A percentile compares a stretch with the other conserved stretches of the same genome.
Conservation (phyloP, 371 early-diverging fungal genomes). For the Mucor lusitanicus region DNA sequence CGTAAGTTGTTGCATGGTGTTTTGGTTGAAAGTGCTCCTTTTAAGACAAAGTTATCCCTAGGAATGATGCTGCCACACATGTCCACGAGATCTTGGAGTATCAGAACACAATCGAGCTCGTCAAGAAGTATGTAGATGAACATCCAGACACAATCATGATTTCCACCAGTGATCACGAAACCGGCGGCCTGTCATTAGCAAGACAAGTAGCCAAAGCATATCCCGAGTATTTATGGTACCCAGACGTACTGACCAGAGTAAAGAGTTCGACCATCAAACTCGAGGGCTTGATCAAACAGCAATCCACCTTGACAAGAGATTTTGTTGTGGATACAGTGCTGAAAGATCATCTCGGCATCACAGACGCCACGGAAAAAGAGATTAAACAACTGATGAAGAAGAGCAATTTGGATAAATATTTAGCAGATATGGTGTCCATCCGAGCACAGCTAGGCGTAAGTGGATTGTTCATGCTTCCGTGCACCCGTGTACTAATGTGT, state of each 20-base stretch:
- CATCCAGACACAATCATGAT: slow-evolving; percentile 86
- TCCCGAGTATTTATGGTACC: slow-evolving; percentile 88
- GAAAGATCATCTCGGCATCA: slow-evolving; percentile 63
- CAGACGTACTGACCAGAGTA: slow-evolving; percentile 70
- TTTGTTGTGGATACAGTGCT: slow-evolving; percentile 55
- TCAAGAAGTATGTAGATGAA: slow-evolving; percentile 71
- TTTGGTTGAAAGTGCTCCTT: neutral
- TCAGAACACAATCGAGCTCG: slow-evolving; percentile 73
- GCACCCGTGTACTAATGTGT: neutral
- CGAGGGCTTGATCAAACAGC: slow-evolving; percentile 33
- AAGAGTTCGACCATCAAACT: slow-evolving; percentile 65
- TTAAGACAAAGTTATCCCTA: slow-evolving; percentile 25
- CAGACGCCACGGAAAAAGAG: slow-evolving; percentile 69
- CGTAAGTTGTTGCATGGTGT: slow-evolving; percentile 36
- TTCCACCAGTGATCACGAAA: slow-evolving; percentile 93
- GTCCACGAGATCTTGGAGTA: slow-evolving; percentile 90
- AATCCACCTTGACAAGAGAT: slow-evolving; percentile 15
- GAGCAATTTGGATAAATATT: slow-evolving; percentile 41
- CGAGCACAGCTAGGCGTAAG: slow-evolving; percentile 73
- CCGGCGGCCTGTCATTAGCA: slow-evolving; percentile 88
- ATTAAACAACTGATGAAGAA: slow-evolving; percentile 46
- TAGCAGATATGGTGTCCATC: slow-evolving; percentile 71
- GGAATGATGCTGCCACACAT: slow-evolving; percentile 92
- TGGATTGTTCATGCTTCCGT: neutral
- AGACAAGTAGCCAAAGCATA: slow-evolving; percentile 64